Evolutionary conservation across 2,329 filamentous ascomycete species (phyloP).

Genomic region (Pseudogymnoascus sp.): DNA sequence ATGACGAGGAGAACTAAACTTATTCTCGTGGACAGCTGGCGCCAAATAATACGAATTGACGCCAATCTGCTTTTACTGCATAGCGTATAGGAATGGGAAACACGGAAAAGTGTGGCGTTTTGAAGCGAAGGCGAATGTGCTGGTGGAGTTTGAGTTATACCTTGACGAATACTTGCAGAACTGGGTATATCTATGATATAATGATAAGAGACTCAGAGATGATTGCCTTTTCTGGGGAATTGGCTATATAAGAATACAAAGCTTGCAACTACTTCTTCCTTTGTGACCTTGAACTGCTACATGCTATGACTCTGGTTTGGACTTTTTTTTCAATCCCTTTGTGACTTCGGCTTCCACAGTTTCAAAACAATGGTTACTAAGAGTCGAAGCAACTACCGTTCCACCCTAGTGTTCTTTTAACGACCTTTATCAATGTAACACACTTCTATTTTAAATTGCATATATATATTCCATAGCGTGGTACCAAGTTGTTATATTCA

Average conservation of each 20-base stretch:
- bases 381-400: background rate
- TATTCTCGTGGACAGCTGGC: background rate
- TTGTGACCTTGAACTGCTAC: background rate
- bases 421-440: background rate
- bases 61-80: slow-evolving; percentile 5
- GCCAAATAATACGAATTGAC: background rate
- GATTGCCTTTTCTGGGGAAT: background rate
- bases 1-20: slow-evolving; percentile 5
- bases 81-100: slow-evolving; percentile 5
- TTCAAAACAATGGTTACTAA: background rate
- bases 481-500: background rate
- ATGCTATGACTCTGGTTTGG: background rate
- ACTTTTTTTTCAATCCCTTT: background rate
- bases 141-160: slow-evolving; percentile 3
- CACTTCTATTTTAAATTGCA: background rate
- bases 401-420: background rate
- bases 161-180: background rate
- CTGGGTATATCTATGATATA: slow-evolving; percentile 2
- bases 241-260: slow-evolving; percentile 5
- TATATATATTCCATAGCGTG: background rate
- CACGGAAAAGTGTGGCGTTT: slow-evolving; percentile 8
- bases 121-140: background rate
- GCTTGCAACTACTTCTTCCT: background rate
- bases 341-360: background rate
- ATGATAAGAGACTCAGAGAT: background rate